Base-by-base conservation (phyloP, 2,329 filamentous ascomycete genomes). In the Paramyrothecium sp. region DNA sequence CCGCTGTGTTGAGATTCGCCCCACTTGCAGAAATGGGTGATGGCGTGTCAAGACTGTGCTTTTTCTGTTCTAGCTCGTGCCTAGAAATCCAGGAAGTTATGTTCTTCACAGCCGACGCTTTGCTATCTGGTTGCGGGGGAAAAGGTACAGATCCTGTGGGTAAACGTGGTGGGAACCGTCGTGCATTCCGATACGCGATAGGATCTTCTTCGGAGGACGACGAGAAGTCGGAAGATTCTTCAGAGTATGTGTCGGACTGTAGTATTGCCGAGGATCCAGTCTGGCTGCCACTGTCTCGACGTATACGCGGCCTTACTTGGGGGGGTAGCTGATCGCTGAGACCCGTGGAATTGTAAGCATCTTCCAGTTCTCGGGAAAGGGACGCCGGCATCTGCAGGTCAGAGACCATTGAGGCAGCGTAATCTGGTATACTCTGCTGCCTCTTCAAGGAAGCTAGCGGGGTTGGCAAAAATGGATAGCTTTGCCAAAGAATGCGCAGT, bases 1-100 rank as follows among this genome's bases (percentile, higher is more conserved):
- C 23, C 23, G 12, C 7, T 12, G 13, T 7, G 13, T 4, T 10
- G 10, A 30, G 26, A 30, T 10, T 10, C 26, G 26, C 26, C 26
- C 26, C 10, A 30, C 10, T 30, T 30, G 10, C 26, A 4, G 26
- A 30, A 4, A 30, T 16, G 13, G 38, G 13, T 7, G 5, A 16
- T 44, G 33, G 66, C 62, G 21, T 55, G 54, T 17, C 16, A 54
- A 12, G 58, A 58, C 26, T 58, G 61, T 20, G 55, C 47, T 20
- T 53, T 56, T 44, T 61, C 60, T 7, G 57, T 54, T 1, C 54
- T 38, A 47, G 56, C 58, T 73, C 69, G 49, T 70, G 70, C 51
- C 65, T 63, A 23, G 71, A 67, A 30, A 75, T 69, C 66, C 69
- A 72, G 20, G 67, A 57, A n/a, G 69, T 66, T 54, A 75, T 75